Percentiles rank a stretch among this genome's conserved stretches.
Evolutionary conservation across 2,329 filamentous ascomycete genomes (phyloP).

Genomic region (Xylariaceae sp.): DNA sequence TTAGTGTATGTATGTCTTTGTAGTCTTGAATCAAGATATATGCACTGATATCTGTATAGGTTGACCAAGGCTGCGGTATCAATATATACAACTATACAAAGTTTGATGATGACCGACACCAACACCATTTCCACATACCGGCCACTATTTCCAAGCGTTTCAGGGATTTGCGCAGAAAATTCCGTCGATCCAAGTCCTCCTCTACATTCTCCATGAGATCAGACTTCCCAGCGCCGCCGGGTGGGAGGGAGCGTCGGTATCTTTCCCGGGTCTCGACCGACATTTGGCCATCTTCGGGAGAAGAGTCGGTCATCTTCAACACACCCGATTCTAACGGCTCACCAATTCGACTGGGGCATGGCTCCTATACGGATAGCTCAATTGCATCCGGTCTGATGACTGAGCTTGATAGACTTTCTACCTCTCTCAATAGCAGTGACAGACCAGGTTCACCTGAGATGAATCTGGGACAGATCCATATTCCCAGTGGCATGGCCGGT

Average conservation of each 20-base stretch:
- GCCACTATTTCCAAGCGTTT: slow-evolving; percentile 20
- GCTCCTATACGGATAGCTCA: slow-evolving; percentile 11
- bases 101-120: slow-evolving; percentile 14
- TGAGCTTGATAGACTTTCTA: slow-evolving; percentile 26
- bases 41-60: slow-evolving; percentile 12
- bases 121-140: slow-evolving; percentile 15
- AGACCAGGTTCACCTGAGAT: slow-evolving; percentile 11
- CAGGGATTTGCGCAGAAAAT: slow-evolving; percentile 18
- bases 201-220: slow-evolving; percentile 23
- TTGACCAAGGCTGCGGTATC: slow-evolving; percentile 5
- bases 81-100: slow-evolving; percentile 15
- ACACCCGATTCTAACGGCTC: slow-evolving; percentile 24
- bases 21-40: neutral
- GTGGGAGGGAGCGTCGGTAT: slow-evolving; percentile 25
- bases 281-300: slow-evolving; percentile 27
- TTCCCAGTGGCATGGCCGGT: slow-evolving; percentile 8
- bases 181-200: slow-evolving; percentile 24
- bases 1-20: slow-evolving; percentile 3
- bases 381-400: slow-evolving; percentile 21
- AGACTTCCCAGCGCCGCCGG: slow-evolving; percentile 24
- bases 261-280: slow-evolving; percentile 26
- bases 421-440: slow-evolving; percentile 6
- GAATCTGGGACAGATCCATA: slow-evolving; percentile 9
- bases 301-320: slow-evolving; percentile 27
- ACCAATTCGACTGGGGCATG: slow-evolving; percentile 5